These are phyloP conservation scores for Globisporangium paroecandrum DNA, from an alignment of 352 stramenopile species.

Conservation along the genomic window DNA sequence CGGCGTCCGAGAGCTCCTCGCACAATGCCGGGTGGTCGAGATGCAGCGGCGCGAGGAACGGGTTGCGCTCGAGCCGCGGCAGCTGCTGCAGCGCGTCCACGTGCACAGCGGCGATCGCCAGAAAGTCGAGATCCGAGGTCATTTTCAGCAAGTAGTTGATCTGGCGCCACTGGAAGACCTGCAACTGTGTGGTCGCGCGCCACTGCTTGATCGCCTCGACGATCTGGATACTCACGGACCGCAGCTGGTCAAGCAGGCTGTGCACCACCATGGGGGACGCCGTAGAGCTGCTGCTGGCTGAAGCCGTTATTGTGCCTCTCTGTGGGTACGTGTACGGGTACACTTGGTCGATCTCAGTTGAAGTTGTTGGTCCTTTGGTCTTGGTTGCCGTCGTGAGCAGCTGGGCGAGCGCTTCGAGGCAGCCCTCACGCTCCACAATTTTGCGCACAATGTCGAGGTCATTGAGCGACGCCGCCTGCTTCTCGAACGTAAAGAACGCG, in stretches of 20 bases:
- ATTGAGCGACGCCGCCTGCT: constrained; percentile 32
- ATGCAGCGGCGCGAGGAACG: constrained; percentile 54
- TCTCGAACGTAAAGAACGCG: constrained; percentile 35
- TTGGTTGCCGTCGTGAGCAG: constrained; percentile 25
- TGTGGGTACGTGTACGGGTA: constrained; percentile 26
- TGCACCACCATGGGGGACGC: constrained; percentile 56
- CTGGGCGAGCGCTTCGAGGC: constrained; percentile 68
- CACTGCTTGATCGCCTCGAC: constrained; percentile 68
- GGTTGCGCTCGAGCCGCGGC: constrained; percentile 56
- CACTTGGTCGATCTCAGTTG: constrained; percentile 11
- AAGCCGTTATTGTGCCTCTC: constrained; percentile 7
- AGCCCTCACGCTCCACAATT: constrained; percentile 81
- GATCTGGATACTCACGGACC: constrained; percentile 57
- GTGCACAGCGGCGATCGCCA: constrained; percentile 25
- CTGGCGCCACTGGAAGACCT: constrained; percentile 68
- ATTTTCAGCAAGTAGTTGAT: constrained; percentile 85
- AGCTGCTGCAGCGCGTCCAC: constrained; percentile 43
- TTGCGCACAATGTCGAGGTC: constrained; percentile 69
- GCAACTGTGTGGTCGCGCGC: constrained; percentile 25
- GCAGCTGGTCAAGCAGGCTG: constrained; percentile 64
- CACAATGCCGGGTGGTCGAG: constrained; percentile 52
- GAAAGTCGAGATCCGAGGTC: constrained; percentile 56
- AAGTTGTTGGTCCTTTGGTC: background rate
- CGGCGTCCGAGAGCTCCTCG: constrained; percentile 23
- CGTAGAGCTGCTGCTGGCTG: constrained; percentile 10